Conservation (phyloP, 225 moss, liverwort and hornwort genomes). For the Straminergon stramineum region DNA sequence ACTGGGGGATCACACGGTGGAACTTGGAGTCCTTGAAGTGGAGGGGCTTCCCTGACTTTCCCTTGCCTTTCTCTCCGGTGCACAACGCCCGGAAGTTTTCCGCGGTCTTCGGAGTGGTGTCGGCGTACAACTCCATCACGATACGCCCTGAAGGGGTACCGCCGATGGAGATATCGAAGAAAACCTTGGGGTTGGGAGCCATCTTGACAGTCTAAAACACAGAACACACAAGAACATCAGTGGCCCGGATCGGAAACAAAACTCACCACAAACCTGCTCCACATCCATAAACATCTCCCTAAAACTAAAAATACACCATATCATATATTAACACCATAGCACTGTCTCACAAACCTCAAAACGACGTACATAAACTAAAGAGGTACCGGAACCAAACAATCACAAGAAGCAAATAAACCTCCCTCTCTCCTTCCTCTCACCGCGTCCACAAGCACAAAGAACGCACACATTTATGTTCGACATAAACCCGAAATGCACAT, state of each 20-base stretch:
- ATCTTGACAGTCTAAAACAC: not conserved
- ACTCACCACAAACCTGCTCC: too few relatives aligned
- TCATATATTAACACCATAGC: not conserved
- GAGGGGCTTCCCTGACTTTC: conserved; percentile 26
- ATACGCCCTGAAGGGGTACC: conserved; percentile 19
- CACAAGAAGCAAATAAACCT: not conserved
- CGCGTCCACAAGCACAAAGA: not conserved
- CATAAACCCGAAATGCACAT: not conserved
- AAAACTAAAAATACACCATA: not conserved
- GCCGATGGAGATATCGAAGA: conserved; percentile 62
- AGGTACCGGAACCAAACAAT: not conserved
- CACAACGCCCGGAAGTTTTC: conserved; percentile 66
- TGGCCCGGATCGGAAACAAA: not conserved
- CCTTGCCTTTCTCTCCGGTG: conserved; percentile 64
- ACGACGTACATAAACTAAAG: not conserved
- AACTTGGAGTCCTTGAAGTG: conserved; percentile 59
- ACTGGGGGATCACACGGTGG: conserved; percentile 62
- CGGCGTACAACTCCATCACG: conserved; percentile 54
- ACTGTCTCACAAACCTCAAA: not conserved
- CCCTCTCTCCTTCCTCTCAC: not conserved
- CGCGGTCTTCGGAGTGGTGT: conserved; percentile 44
- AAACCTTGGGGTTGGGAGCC: conserved; percentile 48
- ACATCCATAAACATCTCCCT: not conserved
- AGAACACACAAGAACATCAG: not conserved
- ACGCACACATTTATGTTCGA: not conserved